These are phyloP conservation scores for Lophiotrema nucula DNA, from an alignment of 495 filamentous ascomycete genomes.

Conservation along the genomic window DNA sequence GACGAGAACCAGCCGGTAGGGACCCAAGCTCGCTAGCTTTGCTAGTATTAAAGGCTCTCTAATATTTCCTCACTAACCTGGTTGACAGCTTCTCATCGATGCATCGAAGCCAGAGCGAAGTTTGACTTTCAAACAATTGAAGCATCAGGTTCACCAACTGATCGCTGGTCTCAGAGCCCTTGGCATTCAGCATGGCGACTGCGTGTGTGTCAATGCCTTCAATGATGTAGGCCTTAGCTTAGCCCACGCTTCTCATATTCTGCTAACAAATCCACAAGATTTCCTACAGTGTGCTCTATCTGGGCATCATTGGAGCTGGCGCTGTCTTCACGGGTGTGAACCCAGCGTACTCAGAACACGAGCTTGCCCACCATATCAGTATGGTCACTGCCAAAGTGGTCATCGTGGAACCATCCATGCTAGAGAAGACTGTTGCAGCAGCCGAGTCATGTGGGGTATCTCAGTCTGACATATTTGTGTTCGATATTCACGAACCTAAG, in stretches of 20 bases:
- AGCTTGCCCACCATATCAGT: slow-evolving; percentile 32
- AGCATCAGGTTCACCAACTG: neutral
- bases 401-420: slow-evolving; percentile 16
- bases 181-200: slow-evolving; percentile 18
- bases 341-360: slow-evolving; percentile 30
- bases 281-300: slow-evolving; percentile 28
- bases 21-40: too few relatives aligned
- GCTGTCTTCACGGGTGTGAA: slow-evolving; percentile 35
- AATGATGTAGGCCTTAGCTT: slow-evolving; percentile 33
- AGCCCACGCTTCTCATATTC: neutral
- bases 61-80: too few relatives aligned
- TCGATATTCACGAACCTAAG: neutral
- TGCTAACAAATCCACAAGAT: too few relatives aligned
- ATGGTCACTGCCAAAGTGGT: slow-evolving; percentile 22
- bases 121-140: slow-evolving; percentile 5
- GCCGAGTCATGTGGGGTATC: neutral
- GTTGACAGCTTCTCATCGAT: slow-evolving; percentile 33
- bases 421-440: neutral
- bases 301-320: slow-evolving; percentile 26
- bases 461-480: neutral
- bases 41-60: too few relatives aligned
- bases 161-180: slow-evolving; percentile 12
- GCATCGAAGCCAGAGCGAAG: slow-evolving; percentile 13
- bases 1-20: neutral
- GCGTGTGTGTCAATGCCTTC: slow-evolving; percentile 32